These are phyloP conservation scores for Coemansia sp. DNA, from an alignment of 192 early-diverging fungal genomes.

Conservation along the genomic window DNA sequence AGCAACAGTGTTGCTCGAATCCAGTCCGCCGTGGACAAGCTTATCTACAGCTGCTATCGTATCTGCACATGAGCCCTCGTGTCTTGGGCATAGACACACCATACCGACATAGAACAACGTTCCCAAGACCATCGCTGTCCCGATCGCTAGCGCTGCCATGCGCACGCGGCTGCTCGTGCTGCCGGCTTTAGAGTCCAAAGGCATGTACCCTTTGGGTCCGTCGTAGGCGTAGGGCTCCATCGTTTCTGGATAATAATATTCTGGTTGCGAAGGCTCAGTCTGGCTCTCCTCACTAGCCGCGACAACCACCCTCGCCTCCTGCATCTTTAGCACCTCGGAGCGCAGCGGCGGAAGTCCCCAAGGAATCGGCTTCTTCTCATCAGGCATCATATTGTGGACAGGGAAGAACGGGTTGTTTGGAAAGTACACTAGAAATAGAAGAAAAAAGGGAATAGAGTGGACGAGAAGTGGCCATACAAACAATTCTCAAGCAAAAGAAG, in stretches of 20 bases:
- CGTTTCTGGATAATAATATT: not conserved
- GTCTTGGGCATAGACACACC: not conserved
- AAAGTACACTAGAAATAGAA: slow-evolving; percentile 2
- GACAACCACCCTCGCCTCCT: not conserved
- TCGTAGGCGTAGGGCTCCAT: slow-evolving; percentile 7
- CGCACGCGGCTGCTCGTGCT: slow-evolving; percentile 14
- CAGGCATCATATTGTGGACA: slow-evolving; percentile 40
- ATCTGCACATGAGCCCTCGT: slow-evolving; percentile 4
- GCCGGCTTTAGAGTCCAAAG: slow-evolving; percentile 7
- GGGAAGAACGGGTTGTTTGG: not conserved
- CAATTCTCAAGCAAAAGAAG: not conserved
- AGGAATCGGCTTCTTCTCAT: slow-evolving; percentile 48
- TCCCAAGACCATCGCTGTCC: slow-evolving; percentile 13
- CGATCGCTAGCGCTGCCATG: slow-evolving; percentile 14
- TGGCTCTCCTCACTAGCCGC: slow-evolving; percentile 3
- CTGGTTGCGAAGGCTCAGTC: not conserved
- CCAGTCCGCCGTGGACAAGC: slow-evolving; percentile 29
- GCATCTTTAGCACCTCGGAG: slow-evolving; percentile 17
- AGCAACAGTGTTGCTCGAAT: slow-evolving; percentile 46
- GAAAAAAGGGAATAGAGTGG: not conserved
- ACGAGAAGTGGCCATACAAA: not conserved
- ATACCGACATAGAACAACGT: slow-evolving; percentile 6
- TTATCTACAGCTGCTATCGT: slow-evolving; percentile 27
- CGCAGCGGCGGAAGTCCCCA: slow-evolving; percentile 52
- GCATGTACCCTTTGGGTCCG: slow-evolving; percentile 20